Base-by-base conservation (phyloP, 108 stramenopile genomes). In the Cyclostephanos invisitatus region DNA sequence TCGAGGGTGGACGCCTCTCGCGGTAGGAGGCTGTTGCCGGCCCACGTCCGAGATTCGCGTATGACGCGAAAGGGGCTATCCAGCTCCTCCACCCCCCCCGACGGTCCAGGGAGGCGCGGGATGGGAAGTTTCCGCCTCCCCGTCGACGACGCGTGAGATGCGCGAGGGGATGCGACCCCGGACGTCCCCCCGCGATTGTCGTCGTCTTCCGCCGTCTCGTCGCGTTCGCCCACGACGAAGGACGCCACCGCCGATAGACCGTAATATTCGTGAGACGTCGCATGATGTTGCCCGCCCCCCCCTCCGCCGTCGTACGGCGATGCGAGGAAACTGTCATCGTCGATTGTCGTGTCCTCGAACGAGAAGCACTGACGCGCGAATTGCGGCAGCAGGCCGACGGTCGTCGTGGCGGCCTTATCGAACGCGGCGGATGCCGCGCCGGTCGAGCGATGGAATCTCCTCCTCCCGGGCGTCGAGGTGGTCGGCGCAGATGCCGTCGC, bases 341-440 rank as follows among this genome's bases (percentile, higher is more conserved):
- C 78, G 40, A 68, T 20, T 0, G 78, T 80, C 1, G 78, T 80
- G 64, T 80, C 78, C 24, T 80, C 72, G 40, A 80, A 80, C 7
- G 78, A 80, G 18, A 80, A 80, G 44, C 78, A 80, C 29, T 80
- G 71, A 4, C 68, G 69, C 4, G 78, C 78, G 38, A 80, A 40
- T 54, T 80, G 62, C 9, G 75, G 75, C 12, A 75, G 35, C 14
- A 80, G 67, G 48, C 66, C 64, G 46, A 17, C 68, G 3, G 54
- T 58, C 5, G 60, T 58, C 5, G 60, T 40, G 61, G 38, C 56
- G 2, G 70, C 21, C 50, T 56, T 49, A 3, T 68, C 68, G 14
- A 64, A 55, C 14, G 67, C 56, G 32, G 54, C 42, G 37, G 68
- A 69, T 24, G 68, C 46, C 20, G 49, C 21, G 42, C n/a, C 32